phyloP scores from a whole-genome alignment of 2,329 filamentous ascomycete species.

The Alternaria conjuncta region DNA sequence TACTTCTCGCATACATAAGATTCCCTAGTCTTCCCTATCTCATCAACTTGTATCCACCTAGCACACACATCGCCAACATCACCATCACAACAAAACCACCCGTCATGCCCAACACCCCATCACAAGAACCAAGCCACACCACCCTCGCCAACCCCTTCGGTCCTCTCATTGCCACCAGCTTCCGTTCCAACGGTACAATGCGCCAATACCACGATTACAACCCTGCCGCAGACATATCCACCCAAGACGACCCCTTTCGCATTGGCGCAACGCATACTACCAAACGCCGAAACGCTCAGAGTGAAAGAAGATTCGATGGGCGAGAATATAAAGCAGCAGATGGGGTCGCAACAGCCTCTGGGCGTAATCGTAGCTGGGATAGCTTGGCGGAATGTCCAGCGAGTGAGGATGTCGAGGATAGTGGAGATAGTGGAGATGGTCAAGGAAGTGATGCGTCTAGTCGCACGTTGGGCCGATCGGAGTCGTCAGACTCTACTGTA shows the following conservation, averaged over 20 bases:
- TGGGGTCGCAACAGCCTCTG: not conserved
- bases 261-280: not conserved
- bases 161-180: not conserved
- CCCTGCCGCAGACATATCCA: not conserved
- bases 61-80: not conserved
- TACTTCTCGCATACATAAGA: not conserved
- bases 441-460: not conserved
- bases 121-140: not conserved
- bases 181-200: not conserved
- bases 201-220: not conserved
- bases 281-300: not conserved
- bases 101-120: not conserved
- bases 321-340: not conserved
- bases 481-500: not conserved
- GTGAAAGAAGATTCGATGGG: fast-evolving
- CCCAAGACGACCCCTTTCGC: not conserved
- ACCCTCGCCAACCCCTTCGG: not conserved
- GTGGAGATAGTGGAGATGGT: not conserved
- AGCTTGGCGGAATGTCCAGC: not conserved
- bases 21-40: no score
- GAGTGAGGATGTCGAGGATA: not conserved
- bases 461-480: not conserved
- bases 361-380: not conserved
- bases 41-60: no score
- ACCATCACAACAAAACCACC: not conserved